Percentiles rank a stretch among this genome's conserved stretches.
Evolutionary conservation across 2,329 filamentous ascomycete genomes (phyloP).

Genomic region (Talaromyces islandicus): DNA sequence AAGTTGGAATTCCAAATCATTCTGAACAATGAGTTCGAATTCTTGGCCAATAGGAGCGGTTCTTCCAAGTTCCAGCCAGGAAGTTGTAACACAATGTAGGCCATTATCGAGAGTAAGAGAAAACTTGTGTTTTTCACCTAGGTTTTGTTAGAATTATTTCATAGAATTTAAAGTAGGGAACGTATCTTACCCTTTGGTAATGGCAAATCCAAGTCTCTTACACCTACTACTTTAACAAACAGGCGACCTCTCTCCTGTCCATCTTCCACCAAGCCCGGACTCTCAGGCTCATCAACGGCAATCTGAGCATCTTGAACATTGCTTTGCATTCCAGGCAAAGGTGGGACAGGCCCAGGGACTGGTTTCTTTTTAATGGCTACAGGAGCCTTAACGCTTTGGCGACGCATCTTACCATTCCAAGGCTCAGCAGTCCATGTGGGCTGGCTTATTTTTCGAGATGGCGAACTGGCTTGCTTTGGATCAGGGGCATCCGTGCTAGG

Average conservation of each 20-base stretch:
- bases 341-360: slow-evolving; percentile 63
- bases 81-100: slow-evolving; percentile 93
- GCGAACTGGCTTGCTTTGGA: slow-evolving; percentile 61
- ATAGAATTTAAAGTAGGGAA: neutral
- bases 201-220: slow-evolving; percentile 90
- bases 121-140: slow-evolving; percentile 88
- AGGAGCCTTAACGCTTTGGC: slow-evolving; percentile 56
- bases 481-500: slow-evolving; percentile 32
- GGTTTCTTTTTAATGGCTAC: slow-evolving; percentile 57
- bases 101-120: slow-evolving; percentile 97
- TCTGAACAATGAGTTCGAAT: slow-evolving; percentile 93
- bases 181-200: slow-evolving; percentile 73
- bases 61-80: slow-evolving; percentile 86
- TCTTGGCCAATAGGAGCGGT: slow-evolving; percentile 95
- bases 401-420: slow-evolving; percentile 78
- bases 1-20: slow-evolving; percentile 97
- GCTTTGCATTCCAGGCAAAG: slow-evolving; percentile 81
- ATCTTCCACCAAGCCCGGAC: slow-evolving; percentile 56
- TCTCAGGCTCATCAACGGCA: slow-evolving; percentile 64
- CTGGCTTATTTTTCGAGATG: slow-evolving; percentile 71
- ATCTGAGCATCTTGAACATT: slow-evolving; percentile 61
- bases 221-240: slow-evolving; percentile 97
- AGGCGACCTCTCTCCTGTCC: slow-evolving; percentile 81
- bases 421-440: slow-evolving; percentile 96
- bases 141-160: neutral